Conservation (phyloP, 2,329 filamentous ascomycete genomes). For the Apiospora malaysiana region DNA sequence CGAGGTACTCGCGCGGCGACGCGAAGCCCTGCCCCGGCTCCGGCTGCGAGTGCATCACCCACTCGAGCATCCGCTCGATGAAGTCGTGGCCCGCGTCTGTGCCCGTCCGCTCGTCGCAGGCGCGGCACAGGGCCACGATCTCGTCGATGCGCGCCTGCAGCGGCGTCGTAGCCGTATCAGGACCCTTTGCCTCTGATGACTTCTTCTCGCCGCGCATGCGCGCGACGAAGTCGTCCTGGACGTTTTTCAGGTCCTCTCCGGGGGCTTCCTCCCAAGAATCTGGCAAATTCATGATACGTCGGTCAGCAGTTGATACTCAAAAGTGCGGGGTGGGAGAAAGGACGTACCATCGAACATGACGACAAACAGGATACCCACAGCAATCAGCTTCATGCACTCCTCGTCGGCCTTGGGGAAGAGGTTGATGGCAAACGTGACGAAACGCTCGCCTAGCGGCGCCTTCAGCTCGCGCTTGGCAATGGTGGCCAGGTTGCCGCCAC, state of each 20-base stretch:
- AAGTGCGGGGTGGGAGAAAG: too few species aligned
- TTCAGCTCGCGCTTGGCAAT: neutral
- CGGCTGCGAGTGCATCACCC: slow-evolving; percentile 19
- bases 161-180: neutral
- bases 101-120: neutral
- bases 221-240: slow-evolving; percentile 16
- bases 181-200: neutral
- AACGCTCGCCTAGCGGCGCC: slow-evolving; percentile 3
- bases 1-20: slow-evolving; percentile 14
- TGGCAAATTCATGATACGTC: neutral
- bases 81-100: slow-evolving; percentile 17
- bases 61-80: slow-evolving; percentile 13
- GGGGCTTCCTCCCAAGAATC: slow-evolving; percentile 15
- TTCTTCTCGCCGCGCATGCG: slow-evolving; percentile 13
- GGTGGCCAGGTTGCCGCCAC: slow-evolving; percentile 2
- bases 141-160: slow-evolving; percentile 15
- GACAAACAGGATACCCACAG: slow-evolving; percentile 10
- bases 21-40: neutral
- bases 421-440: slow-evolving; percentile 16
- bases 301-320: too few species aligned
- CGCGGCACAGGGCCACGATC: slow-evolving; percentile 10
- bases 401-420: slow-evolving; percentile 14
- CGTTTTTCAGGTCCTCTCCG: neutral
- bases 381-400: slow-evolving; percentile 19
- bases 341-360: slow-evolving; percentile 10